These are phyloP conservation scores for Ophioceras dolichostomum DNA, from an alignment of 2,329 filamentous ascomycete species.

Conservation along the genomic window DNA sequence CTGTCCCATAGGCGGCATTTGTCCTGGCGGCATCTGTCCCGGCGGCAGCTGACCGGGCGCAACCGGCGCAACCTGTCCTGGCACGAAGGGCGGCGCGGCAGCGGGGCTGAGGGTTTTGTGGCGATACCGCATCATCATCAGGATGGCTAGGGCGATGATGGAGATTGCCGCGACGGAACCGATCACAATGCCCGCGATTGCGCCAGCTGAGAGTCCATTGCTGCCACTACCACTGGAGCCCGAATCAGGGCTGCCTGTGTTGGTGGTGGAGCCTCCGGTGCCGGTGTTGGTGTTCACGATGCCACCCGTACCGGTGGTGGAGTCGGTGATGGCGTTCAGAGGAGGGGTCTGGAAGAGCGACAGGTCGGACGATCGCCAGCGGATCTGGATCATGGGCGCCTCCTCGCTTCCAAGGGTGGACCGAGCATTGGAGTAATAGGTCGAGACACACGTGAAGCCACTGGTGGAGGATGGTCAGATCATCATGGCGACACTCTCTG, in stretches of 20 bases:
- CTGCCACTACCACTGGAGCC: background rate
- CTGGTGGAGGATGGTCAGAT: no score
- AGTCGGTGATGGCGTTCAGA: background rate
- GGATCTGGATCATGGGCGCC: conserved; percentile 1
- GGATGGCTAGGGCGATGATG: background rate
- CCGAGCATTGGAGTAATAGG: background rate
- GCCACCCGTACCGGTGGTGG: background rate
- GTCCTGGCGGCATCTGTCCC: no score
- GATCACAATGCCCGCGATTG: background rate
- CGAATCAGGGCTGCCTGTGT: background rate
- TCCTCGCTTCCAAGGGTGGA: no score
- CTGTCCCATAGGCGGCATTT: no score
- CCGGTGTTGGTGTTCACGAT: background rate
- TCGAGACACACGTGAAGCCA: background rate
- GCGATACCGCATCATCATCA: background rate
- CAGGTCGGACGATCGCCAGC: conserved; percentile 1
- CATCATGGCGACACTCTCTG: background rate
- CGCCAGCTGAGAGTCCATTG: background rate
- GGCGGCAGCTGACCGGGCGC: no score
- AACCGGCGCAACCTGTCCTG: no score
- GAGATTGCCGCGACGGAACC: background rate
- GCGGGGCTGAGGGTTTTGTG: background rate
- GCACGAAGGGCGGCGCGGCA: no score
- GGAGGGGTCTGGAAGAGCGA: conserved; percentile 2
- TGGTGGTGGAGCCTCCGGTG: background rate